Percentiles rank a stretch among this genome's conserved stretches.
Evolutionary conservation across 2,329 filamentous ascomycete genomes (phyloP).

Genomic region (Zopfia rhizophila): DNA sequence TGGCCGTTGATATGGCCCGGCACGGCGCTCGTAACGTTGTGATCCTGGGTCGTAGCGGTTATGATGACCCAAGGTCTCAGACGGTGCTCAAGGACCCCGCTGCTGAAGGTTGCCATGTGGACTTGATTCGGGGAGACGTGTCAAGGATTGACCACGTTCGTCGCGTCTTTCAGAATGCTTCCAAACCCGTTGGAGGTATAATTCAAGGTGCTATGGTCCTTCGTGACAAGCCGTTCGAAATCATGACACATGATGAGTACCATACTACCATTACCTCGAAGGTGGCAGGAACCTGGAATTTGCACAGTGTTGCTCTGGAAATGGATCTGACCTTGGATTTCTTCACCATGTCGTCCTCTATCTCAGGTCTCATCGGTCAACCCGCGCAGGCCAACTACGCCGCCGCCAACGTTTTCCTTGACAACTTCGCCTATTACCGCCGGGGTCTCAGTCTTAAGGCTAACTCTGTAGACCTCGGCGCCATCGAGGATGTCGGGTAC

Average conservation of each 20-base stretch:
- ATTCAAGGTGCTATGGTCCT: conserved; percentile 49
- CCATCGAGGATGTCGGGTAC: conserved; percentile 26
- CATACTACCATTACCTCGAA: conserved; percentile 11
- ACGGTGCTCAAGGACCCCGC: neutral
- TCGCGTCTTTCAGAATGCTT: neutral
- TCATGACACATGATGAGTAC: conserved; percentile 15
- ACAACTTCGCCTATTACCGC: conserved; percentile 29
- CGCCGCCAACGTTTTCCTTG: conserved; percentile 33
- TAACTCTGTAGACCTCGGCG: conserved; percentile 23
- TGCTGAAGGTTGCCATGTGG: too few relatives aligned
- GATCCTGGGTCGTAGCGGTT: conserved; percentile 11
- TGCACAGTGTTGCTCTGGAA: conserved; percentile 32
- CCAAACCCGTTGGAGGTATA: conserved; percentile 32
- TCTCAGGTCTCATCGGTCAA: conserved; percentile 24
- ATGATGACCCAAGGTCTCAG: conserved; percentile 2
- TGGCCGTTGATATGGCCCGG: conserved; percentile 22
- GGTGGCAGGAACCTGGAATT: conserved; percentile 19
- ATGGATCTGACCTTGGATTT: conserved; percentile 33
- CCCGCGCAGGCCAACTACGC: conserved; percentile 32
- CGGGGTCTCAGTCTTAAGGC: conserved; percentile 11
- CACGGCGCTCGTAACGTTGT: conserved; percentile 25
- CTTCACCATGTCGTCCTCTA: conserved; percentile 23
- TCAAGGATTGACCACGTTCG: conserved; percentile 1
- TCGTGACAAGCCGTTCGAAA: conserved; percentile 10
- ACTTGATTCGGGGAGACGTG: conserved; percentile 2